Base-by-base conservation (phyloP, 176 grass and related monocot species). In the Panicum miliaceum region DNA sequence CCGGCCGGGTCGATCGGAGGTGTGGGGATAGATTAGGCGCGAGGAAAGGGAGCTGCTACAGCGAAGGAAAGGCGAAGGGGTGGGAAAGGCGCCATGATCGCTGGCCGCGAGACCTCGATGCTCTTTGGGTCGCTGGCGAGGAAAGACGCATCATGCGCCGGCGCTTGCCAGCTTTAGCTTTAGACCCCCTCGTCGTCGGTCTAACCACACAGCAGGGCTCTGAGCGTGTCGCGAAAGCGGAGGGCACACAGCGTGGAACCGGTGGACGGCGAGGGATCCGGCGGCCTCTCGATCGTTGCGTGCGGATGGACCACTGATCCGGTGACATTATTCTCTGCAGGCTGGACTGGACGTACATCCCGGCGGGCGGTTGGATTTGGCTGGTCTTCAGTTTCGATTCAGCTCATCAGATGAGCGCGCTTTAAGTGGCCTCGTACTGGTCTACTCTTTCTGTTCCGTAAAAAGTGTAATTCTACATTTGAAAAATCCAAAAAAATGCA, bases 221-320 rank as follows among this genome's bases (percentile, higher is more conserved):
- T 5, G 37, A 35, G 34, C 69, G 68, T 80, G 77, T 85, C 82
- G 63, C 82, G 18, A 89, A 89, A 89, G 82, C 88, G 61, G 81
- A 20, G 0, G 57, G 81, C 86, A 69, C 79, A 52, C 86, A 64
- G 66, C 86, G 46, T 84, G 81, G 53, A 85, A 68, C 10, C 19
- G 60, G 63, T 42, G n/a, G 66, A 51, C 40, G 81, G 34, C 41
- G 59, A 0, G 7, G 4, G 23, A 29, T 76, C 51, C 51, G n/a
- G n/a, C n/a, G n/a, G n/a, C n/a, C n/a, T n/a, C n/a, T n/a, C n/a
- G n/a, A n/a, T 48, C 32, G 70, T 9, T 32, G 27, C 25, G 8
- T 25, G 35, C n/a, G 18, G 40, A 50, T 36, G 37, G 75, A 73
- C 78, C 78, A 75, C 61, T 13, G 20, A 15, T 10, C 63, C 73